Base-by-base conservation (phyloP, 2,329 filamentous ascomycete species). In the Phialemonium atrogriseum region DNA sequence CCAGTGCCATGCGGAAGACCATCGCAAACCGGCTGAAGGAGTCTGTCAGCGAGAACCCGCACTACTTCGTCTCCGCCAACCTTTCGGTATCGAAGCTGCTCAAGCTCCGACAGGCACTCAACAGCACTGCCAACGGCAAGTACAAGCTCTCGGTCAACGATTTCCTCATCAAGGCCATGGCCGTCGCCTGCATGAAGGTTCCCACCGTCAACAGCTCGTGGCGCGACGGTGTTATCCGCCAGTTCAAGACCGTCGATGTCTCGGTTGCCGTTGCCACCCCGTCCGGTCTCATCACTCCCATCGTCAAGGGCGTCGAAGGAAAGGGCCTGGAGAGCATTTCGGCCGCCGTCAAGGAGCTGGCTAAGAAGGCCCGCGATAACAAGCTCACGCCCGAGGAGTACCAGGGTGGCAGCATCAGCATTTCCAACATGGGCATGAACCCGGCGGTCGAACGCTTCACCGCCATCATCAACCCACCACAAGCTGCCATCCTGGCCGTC, bases 381-480 rank as follows among this genome's bases (percentile, higher is more conserved):
- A 98, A 96, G 79, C 83, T 98, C 51, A 96, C 96, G 81, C 91
- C 91, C 28, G 89, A 98, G 62, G 88, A 98, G 67, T 98, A 94
- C 78, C 89, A 95, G 73, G 91, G 91, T 35, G 91, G 91, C 59
- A 94, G 86, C 58, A 94, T 98, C 67, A 95, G 89, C 61, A 96
- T 98, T 66, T 94, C 85, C 68, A 98, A 98, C 78, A 94, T 98
- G 91, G 91, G 91, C 63, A 98, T 98, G 91, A 98, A 98, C 76
- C 56, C 80, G 28, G 89, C 91, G 30, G 81, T 98, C 42, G 88
- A 96, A 66, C 78, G 88, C 59, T 98, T 98, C 68, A 96, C 91
- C 32, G 91, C 91, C 47, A 84, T 98, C 55, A 94, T 98, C 74
- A 98, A 98, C 77, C 91, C 93, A 45, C 91, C 91, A 33, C 93